These are phyloP conservation scores for Salix koriyanagi DNA, from an alignment of 345 rosid genomes.

Conservation along the genomic window DNA sequence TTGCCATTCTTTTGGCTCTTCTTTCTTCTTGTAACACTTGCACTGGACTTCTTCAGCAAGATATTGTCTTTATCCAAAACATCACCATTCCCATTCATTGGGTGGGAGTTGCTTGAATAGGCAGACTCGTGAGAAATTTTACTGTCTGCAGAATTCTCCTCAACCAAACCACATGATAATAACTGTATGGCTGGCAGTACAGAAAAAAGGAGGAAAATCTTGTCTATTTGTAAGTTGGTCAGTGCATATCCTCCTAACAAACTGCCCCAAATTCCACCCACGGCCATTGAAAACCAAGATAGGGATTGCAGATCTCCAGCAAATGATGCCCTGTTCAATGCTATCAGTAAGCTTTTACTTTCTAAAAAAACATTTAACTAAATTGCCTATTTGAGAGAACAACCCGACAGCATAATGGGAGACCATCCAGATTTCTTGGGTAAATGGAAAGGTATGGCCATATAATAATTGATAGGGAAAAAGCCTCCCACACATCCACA, in stretches of 20 bases:
- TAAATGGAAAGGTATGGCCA: not conserved
- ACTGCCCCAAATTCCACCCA: conserved; percentile 92
- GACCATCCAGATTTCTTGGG: not conserved
- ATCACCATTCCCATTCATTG: conserved; percentile 35
- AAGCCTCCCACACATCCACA: not conserved
- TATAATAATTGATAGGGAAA: not conserved
- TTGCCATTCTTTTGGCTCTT: conserved; percentile 52
- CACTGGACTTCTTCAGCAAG: conserved; percentile 33
- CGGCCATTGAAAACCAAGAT: conserved; percentile 90
- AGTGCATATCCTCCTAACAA: conserved; percentile 83
- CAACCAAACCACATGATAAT: conserved; percentile 67
- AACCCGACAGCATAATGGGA: not conserved
- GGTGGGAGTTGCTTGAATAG: conserved; percentile 30
- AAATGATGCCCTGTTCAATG: conserved; percentile 65
- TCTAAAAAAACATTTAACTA: not conserved
- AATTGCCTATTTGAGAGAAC: not conserved
- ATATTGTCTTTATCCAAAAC: conserved; percentile 33
- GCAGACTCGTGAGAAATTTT: conserved; percentile 30
- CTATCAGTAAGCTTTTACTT: not conserved
- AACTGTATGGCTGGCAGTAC: conserved; percentile 67
- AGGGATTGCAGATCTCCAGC: conserved; percentile 95
- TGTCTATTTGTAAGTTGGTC: conserved; percentile 57
- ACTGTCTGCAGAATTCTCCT: conserved; percentile 42
- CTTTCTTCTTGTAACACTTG: conserved; percentile 58
- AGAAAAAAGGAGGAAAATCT: conserved; percentile 72